Evolutionary conservation across 208 protist species (phyloP).

Genomic region (Leishmania martiniquensis): DNA sequence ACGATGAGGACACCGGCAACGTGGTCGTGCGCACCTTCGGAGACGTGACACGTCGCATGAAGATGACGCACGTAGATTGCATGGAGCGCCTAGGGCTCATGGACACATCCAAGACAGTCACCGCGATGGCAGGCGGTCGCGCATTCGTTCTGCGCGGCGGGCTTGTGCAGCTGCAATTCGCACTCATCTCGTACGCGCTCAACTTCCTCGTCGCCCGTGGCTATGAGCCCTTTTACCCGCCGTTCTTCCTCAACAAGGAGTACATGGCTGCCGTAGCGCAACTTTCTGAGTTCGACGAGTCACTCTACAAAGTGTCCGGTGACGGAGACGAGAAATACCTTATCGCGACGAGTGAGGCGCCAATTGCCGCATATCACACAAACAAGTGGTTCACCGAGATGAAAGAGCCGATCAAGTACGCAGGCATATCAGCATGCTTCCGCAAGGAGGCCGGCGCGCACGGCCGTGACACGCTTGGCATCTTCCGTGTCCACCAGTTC

Average conservation of each 20-base stretch:
- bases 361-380: conserved; percentile 97
- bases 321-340: conserved; percentile 99
- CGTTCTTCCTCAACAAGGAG: conserved; percentile 99
- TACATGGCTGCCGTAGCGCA: conserved; percentile 97
- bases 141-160: conserved; percentile 98
- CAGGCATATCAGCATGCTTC: conserved; percentile 99
- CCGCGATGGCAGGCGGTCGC: conserved; percentile 95
- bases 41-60: conserved; percentile 72
- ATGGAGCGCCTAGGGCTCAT: conserved; percentile 94
- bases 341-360: conserved; percentile 99
- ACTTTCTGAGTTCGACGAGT: conserved; percentile 99
- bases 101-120: conserved; percentile 78
- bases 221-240: conserved; percentile 98
- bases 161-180: conserved; percentile 97
- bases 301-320: conserved; percentile 98
- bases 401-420: conserved; percentile 95
- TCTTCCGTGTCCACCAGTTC: conserved; percentile 98
- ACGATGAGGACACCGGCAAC: conserved; percentile 97
- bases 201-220: conserved; percentile 93
- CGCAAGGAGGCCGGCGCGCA: conserved; percentile 99
- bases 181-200: conserved; percentile 98
- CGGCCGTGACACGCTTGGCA: conserved; percentile 95
- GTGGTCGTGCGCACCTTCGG: conserved; percentile 84
- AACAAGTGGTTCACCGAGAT: conserved; percentile 95
- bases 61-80: conserved; percentile 92